Evolutionary conservation across 495 filamentous ascomycete genomes (phyloP).

Genomic region (Podospora sp.): DNA sequence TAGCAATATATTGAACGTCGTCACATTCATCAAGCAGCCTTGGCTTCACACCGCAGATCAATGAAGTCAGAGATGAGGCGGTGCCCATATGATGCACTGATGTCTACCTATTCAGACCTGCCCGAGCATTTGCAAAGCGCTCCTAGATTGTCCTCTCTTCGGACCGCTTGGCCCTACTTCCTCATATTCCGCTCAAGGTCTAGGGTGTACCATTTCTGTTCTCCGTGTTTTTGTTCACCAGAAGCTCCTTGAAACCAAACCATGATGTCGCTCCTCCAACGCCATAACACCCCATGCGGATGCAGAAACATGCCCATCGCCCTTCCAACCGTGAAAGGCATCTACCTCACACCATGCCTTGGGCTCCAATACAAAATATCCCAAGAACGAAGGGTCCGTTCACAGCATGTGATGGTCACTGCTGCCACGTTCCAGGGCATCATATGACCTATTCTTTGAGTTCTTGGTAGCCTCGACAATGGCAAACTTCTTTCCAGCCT

Average conservation of each 20-base stretch:
- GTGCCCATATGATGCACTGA: no score
- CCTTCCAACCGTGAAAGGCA: not conserved
- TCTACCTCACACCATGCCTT: not conserved
- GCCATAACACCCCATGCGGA: conserved; percentile 12
- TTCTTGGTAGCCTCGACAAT: conserved; percentile 56
- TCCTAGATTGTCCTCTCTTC: not conserved
- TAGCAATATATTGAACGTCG: not conserved
- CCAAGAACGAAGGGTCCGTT: not conserved
- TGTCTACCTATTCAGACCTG: not conserved
- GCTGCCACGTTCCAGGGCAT: not conserved
- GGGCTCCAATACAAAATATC: not conserved
- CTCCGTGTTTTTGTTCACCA: not conserved
- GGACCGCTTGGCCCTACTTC: not conserved
- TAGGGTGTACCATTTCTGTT: not conserved
- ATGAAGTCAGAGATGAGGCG: not conserved
- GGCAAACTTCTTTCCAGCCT: conserved; percentile 71
- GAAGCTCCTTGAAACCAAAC: not conserved
- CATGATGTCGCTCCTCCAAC: not conserved
- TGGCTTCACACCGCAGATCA: not conserved
- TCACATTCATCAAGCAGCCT: not conserved
- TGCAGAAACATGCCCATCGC: not conserved
- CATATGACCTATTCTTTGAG: not conserved
- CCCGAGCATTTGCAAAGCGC: not conserved
- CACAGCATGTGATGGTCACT: not conserved
- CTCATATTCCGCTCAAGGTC: not conserved